phyloP scores from a whole-genome alignment of 345 rosid genomes.

The Salix dunnii region DNA sequence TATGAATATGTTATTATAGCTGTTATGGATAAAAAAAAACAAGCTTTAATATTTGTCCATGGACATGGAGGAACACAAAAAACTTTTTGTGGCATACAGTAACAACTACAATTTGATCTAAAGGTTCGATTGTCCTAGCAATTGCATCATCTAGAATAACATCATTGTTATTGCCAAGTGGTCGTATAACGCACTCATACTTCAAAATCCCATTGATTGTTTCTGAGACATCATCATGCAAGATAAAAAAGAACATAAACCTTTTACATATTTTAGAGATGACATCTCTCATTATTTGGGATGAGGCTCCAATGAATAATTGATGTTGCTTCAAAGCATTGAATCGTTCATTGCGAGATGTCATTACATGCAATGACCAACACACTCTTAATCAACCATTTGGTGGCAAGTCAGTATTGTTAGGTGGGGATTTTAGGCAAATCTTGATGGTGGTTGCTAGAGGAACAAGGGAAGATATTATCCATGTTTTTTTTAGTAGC shows the following conservation, averaged over 20 bases:
- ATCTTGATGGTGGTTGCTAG: neutral
- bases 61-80: neutral
- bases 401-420: neutral
- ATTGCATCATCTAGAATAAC: neutral
- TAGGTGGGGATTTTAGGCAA: neutral
- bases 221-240: neutral
- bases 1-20: neutral
- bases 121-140: neutral
- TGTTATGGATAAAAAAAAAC: neutral
- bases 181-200: neutral
- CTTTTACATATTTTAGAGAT: neutral
- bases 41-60: neutral
- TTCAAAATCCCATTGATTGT: neutral
- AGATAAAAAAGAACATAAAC: neutral
- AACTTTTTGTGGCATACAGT: neutral
- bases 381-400: neutral
- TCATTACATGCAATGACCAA: neutral
- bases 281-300: neutral
- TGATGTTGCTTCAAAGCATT: neutral
- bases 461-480: neutral
- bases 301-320: neutral
- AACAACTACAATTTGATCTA: neutral
- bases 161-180: neutral
- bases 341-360: neutral
- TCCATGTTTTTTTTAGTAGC: neutral